Percentiles rank a stretch among this genome's conserved stretches.
These are phyloP conservation scores for Persicaria maculosa DNA, from an alignment of 148 eudicot species.

Conservation along the genomic window DNA sequence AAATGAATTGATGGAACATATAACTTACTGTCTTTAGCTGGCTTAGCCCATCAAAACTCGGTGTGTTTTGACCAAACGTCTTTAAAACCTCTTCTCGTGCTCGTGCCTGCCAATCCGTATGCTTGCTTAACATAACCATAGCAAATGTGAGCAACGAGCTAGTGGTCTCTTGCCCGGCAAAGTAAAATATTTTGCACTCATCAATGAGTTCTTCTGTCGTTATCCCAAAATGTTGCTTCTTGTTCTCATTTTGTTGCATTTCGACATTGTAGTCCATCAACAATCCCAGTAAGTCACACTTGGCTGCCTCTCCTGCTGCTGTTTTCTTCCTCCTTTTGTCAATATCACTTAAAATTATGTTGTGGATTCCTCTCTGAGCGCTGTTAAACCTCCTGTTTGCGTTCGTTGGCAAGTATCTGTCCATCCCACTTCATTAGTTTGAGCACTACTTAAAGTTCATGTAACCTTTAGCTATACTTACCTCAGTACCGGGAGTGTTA, in stretches of 20 bases:
- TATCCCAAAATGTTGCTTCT: background rate
- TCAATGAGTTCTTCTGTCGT: constrained; percentile 5
- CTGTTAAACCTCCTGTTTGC: constrained; percentile 14
- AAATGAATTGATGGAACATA: background rate
- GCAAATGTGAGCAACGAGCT: background rate
- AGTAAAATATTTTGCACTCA: constrained; percentile 12
- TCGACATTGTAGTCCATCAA: constrained; percentile 18
- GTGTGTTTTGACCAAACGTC: constrained; percentile 1
- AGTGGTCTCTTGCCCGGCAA: constrained; percentile 7
- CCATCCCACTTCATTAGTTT: constrained; percentile 2
- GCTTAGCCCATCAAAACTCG: background rate
- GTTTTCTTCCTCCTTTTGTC: background rate
- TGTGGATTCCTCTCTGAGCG: constrained; percentile 15
- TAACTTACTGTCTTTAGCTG: constrained; percentile 1
- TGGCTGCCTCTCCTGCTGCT: background rate
- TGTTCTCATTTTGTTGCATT: constrained; percentile 11
- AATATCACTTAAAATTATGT: background rate
- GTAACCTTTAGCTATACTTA: background rate
- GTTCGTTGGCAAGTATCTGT: constrained; percentile 17
- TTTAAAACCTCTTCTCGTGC: constrained; percentile 16
- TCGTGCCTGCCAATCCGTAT: constrained; percentile 5
- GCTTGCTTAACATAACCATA: constrained; percentile 15
- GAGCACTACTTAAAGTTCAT: constrained; percentile 16
- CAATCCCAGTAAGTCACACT: constrained; percentile 26
- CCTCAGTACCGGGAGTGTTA: background rate